Base-by-base conservation (phyloP, 1,284 basidiomycete species). In the Apiotrichum brassicae region DNA sequence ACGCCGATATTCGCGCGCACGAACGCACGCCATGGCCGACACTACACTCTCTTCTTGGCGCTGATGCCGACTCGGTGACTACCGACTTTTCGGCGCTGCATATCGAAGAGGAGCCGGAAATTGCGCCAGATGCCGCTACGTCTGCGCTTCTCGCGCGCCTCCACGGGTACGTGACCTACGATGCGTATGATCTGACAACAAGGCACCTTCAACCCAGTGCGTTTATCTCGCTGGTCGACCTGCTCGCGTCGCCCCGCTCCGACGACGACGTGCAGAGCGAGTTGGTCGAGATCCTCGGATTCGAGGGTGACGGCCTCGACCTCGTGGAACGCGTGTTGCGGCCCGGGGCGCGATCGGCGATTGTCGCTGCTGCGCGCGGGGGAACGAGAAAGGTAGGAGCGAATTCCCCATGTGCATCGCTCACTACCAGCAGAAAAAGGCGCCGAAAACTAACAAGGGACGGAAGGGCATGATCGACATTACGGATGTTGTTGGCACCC, bases 201-300 rank as follows among this genome's bases (percentile, higher is more conserved):
- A n/a, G 49, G 5, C 51, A 56, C 40, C 39, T 56, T 6, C 44
- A 47, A 13, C 50, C 64, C 0, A 58, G 59, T 3, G 59, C 66
- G 1, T 63, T 57, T 45, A 53, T 43, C 16, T 61, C 63, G 3
- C 60, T 74, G 9, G 51, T 66, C 14, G 53, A 58, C 12, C 61
- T 74, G 3, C 54, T 74, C 13, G 53, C 51, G 5, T 62, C 63
- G 0, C 37, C 53, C 1, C 50, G 61, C 6, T 68, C 76, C 3
- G 73, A 84, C 56, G 86, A 91, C 39, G 80, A 81, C n/a, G 83
- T 93, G 26, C 87, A 88, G 23, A 79, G 76, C 28, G 84, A 87
- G 57, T 71, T 95, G 2, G 82, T 80, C 3, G 91, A 95, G 56
- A 75, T 86, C n/a, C 73, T 94, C 43, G 93, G 93, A 0, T 90